Conservation (phyloP, 495 filamentous ascomycete genomes). For the Evernia prunastri region DNA sequence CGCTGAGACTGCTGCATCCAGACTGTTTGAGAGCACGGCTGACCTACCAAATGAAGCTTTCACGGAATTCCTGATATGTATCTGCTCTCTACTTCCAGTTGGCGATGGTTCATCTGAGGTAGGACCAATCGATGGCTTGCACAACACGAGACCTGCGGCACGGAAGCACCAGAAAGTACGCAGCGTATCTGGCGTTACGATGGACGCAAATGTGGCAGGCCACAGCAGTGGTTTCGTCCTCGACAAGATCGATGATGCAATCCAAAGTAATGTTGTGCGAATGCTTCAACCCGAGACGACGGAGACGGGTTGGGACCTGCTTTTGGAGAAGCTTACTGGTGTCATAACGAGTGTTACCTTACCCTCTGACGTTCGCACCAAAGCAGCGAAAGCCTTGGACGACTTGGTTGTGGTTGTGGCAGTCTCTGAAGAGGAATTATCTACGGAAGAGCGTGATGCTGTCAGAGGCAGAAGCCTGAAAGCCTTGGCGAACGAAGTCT, state of each 20-base stretch:
- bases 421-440: constrained; percentile 40
- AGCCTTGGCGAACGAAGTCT: constrained; percentile 54
- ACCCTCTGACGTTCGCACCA: constrained; percentile 56
- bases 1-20: constrained; percentile 78
- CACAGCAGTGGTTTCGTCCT: constrained; percentile 73
- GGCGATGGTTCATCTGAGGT: constrained; percentile 29
- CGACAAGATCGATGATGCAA: constrained; percentile 72
- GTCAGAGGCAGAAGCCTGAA: constrained; percentile 67
- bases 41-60: constrained; percentile 83
- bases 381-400: constrained; percentile 68
- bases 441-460: constrained; percentile 45
- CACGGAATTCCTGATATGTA: constrained; percentile 63
- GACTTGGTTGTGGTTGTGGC: constrained; percentile 63
- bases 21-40: constrained; percentile 81
- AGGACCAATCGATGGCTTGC: constrained; percentile 25
- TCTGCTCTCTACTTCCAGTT: constrained; percentile 49
- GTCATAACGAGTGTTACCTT: constrained; percentile 51
- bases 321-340: constrained; percentile 63
- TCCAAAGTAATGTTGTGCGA: constrained; percentile 69
- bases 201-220: constrained; percentile 32
- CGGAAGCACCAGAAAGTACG: constrained; percentile 51
- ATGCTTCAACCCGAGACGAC: constrained; percentile 55
- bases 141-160: constrained; percentile 31
- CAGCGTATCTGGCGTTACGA: constrained; percentile 52
- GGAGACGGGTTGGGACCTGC: constrained; percentile 65